A percentile compares a stretch with the other conserved stretches of the same genome.
Evolutionary conservation across 176 grass and related monocot species (phyloP).

Genomic region (Hyparrhenia diplandra): DNA sequence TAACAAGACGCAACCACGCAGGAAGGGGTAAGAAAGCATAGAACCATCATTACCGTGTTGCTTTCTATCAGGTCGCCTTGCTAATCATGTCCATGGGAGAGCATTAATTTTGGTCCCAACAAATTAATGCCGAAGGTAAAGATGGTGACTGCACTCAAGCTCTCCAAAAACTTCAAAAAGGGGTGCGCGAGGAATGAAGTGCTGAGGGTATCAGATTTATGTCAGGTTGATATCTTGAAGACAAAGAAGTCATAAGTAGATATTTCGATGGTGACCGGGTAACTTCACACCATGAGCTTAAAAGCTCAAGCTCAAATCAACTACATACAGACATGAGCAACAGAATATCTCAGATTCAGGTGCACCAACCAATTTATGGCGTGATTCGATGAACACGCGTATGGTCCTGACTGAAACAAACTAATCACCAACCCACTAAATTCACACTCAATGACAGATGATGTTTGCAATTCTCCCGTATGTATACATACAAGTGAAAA

Average conservation of each 20-base stretch:
- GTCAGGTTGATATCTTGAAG: slow-evolving; percentile 29
- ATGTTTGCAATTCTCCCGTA: slow-evolving; percentile 28
- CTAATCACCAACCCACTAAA: slow-evolving; percentile 42
- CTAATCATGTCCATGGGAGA: slow-evolving; percentile 18
- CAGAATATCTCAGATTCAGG: slow-evolving; percentile 18
- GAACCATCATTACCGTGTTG: not conserved
- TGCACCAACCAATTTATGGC: slow-evolving; percentile 21
- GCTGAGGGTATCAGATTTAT: slow-evolving; percentile 15
- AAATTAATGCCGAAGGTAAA: not conserved
- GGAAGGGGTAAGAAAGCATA: not conserved
- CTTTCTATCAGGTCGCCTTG: not conserved
- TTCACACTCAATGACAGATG: slow-evolving; percentile 39
- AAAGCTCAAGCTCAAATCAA: slow-evolving; percentile 7
- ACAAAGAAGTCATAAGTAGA: slow-evolving; percentile 21
- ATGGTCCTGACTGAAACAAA: slow-evolving; percentile 30
- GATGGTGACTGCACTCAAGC: not conserved
- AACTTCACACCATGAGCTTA: not conserved
- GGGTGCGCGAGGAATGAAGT: not conserved
- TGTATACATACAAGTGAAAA: slow-evolving; percentile 47
- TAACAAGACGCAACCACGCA: not conserved
- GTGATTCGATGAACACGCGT: slow-evolving; percentile 23
- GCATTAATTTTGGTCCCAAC: not conserved
- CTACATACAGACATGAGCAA: slow-evolving; percentile 9
- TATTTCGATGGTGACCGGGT: not conserved
- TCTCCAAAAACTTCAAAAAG: slow-evolving; percentile 12